These are phyloP conservation scores for Yamadazyma nakazawae DNA, from an alignment of 805 yeast genomes.

Conservation along the genomic window DNA sequence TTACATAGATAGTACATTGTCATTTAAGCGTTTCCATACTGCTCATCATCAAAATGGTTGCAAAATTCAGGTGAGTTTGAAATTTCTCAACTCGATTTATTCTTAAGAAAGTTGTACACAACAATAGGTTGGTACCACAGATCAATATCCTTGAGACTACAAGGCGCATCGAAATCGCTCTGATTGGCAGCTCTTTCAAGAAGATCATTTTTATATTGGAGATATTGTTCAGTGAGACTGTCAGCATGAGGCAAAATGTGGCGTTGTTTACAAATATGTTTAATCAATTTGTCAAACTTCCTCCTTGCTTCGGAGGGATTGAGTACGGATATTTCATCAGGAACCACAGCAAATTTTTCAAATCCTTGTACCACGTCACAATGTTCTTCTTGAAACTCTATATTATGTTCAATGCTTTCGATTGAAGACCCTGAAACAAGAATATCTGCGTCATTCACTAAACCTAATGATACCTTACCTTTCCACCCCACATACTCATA, in stretches of 20 bases:
- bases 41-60: not conserved
- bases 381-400: conserved; percentile 24
- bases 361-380: conserved; percentile 26
- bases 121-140: conserved; percentile 8
- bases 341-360: conserved; percentile 13
- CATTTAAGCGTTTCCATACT: no score
- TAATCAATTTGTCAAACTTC: conserved; percentile 10
- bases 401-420: conserved; percentile 21
- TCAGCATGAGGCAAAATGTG: not conserved
- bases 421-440: conserved; percentile 22
- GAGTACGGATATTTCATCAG: conserved; percentile 1
- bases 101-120: conserved; percentile 7
- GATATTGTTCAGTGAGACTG: conserved; percentile 5
- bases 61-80: not conserved
- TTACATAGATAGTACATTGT: not conserved
- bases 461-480: not conserved
- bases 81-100: not conserved
- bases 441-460: conserved; percentile 19
- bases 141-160: not conserved
- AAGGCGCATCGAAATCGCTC: conserved; percentile 3
- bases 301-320: conserved; percentile 3
- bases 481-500: conserved; percentile 19
- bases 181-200: conserved; percentile 7
- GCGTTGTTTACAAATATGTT: conserved; percentile 4
- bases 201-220: conserved; percentile 8